Conservation (phyloP, 805 yeast species). For the Metschnikowia corniflorae region DNA sequence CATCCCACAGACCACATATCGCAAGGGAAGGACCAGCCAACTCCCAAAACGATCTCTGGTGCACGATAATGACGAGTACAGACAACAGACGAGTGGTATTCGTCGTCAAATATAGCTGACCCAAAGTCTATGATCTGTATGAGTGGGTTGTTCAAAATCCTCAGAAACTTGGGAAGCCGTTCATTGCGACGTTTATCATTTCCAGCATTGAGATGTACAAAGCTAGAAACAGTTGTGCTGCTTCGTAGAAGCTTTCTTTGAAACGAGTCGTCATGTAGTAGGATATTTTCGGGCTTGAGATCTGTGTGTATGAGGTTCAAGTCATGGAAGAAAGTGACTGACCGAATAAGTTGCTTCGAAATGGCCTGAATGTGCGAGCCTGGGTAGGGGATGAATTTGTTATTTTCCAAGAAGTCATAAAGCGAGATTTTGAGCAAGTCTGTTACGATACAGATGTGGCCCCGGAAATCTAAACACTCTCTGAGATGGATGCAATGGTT, state of each 20-base stretch:
- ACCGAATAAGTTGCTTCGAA: slow-evolving; percentile 76
- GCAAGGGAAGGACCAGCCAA: slow-evolving; percentile 97
- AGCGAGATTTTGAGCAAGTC: slow-evolving; percentile 80
- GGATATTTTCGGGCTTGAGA: slow-evolving; percentile 91
- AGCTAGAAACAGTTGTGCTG: slow-evolving; percentile 33
- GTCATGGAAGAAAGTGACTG: slow-evolving; percentile 87
- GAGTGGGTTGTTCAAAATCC: slow-evolving; percentile 68
- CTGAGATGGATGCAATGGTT: slow-evolving; percentile 81
- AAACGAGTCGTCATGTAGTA: slow-evolving; percentile 56
- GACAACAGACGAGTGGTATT: slow-evolving; percentile 87
- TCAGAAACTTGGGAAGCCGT: slow-evolving; percentile 33
- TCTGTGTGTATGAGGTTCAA: slow-evolving; percentile 92
- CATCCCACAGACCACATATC: slow-evolving; percentile 98
- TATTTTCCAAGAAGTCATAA: slow-evolving; percentile 84
- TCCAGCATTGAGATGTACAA: slow-evolving; percentile 21
- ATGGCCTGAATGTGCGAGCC: slow-evolving; percentile 89
- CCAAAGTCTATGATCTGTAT: slow-evolving; percentile 95
- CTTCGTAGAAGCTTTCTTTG: slow-evolving; percentile 34
- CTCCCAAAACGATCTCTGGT: slow-evolving; percentile 89
- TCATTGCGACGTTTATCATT: slow-evolving; percentile 14
- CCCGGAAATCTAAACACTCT: slow-evolving; percentile 88
- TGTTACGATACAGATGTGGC: slow-evolving; percentile 92
- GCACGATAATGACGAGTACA: slow-evolving; percentile 97
- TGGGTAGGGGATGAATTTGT: slow-evolving; percentile 85
- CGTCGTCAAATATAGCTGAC: slow-evolving; percentile 91